phyloP scores from a whole-genome alignment of 768 basidiomycete species.

The Tulasnella calospora region DNA sequence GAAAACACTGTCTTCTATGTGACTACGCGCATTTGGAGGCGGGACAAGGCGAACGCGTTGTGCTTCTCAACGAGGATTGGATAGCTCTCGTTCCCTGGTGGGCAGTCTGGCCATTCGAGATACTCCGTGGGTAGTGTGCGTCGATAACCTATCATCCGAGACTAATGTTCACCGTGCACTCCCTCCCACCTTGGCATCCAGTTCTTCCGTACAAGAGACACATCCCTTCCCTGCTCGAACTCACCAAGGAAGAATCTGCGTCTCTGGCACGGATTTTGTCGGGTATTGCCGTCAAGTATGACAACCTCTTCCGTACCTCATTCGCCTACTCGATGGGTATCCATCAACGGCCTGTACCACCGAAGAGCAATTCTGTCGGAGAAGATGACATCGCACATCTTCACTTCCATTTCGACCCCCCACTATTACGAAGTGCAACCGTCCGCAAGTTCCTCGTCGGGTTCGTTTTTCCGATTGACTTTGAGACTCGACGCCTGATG shows the following conservation, averaged over 20 bases:
- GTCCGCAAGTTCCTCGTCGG: conserved; percentile 89
- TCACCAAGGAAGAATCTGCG: conserved; percentile 55
- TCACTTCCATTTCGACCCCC: conserved; percentile 84
- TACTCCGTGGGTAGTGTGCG: conserved; percentile 50
- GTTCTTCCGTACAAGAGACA: conserved; percentile 76
- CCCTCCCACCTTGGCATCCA: conserved; percentile 32
- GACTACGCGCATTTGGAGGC: conserved; percentile 73
- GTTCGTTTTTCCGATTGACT: conserved; percentile 41
- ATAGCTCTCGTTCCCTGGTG: conserved; percentile 88
- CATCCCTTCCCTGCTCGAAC: conserved; percentile 59
- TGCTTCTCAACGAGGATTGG: conserved; percentile 70
- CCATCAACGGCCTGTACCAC: conserved; percentile 72
- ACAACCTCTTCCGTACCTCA: conserved; percentile 75
- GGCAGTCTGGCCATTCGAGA: conserved; percentile 92
- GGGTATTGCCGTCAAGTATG: conserved; percentile 60
- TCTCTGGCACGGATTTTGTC: conserved; percentile 67
- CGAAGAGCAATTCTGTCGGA: conserved; percentile 32
- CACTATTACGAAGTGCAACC: conserved; percentile 71
- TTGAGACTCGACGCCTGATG: not conserved
- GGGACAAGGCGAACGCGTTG: conserved; percentile 53
- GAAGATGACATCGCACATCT: conserved; percentile 62
- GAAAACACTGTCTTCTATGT: conserved; percentile 65
- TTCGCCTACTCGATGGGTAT: conserved; percentile 96
- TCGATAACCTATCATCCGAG: not conserved
- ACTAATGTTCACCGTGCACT: not conserved